Evolutionary conservation across 768 basidiomycete species (phyloP).

Genomic region (Coprinopsis marcescibilis): DNA sequence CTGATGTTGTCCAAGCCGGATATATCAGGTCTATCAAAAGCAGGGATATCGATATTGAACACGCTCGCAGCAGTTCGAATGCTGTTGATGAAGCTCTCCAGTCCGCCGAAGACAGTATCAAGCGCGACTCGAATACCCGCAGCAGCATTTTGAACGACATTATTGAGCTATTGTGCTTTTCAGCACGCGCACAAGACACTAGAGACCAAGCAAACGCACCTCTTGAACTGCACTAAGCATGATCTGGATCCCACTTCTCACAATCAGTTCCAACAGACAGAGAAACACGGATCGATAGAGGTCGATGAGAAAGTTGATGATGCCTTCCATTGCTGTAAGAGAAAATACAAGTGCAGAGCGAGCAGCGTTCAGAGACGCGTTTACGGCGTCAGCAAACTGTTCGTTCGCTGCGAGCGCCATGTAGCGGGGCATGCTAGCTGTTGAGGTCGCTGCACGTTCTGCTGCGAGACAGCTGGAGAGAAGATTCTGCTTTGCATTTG

Average conservation of each 20-base stretch:
- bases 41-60: conserved; percentile 59
- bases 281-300: conserved; percentile 90
- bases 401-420: conserved; percentile 81
- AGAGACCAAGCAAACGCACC: conserved; percentile 37
- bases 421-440: conserved; percentile 85
- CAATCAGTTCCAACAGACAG: conserved; percentile 87
- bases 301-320: conserved; percentile 90
- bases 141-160: conserved; percentile 56
- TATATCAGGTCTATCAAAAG: conserved; percentile 72
- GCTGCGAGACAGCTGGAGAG: conserved; percentile 82
- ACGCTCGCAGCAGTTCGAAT: conserved; percentile 77
- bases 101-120: conserved; percentile 57
- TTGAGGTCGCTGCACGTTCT: conserved; percentile 71
- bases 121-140: conserved; percentile 68
- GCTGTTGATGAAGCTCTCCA: conserved; percentile 54
- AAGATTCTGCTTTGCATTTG: conserved; percentile 68
- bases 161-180: conserved; percentile 51
- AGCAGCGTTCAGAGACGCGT: conserved; percentile 72
- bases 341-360: conserved; percentile 67
- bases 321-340: conserved; percentile 78
- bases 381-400: conserved; percentile 72
- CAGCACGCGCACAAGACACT: neutral
- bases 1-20: conserved; percentile 69
- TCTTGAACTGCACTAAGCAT: conserved; percentile 80
- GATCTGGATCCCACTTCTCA: conserved; percentile 74